Evolutionary conservation across 2,329 filamentous ascomycete genomes (phyloP), one percentile per base, ranked within the genome.

Genomic region (Tolypocladium ophioglossoides): DNA sequence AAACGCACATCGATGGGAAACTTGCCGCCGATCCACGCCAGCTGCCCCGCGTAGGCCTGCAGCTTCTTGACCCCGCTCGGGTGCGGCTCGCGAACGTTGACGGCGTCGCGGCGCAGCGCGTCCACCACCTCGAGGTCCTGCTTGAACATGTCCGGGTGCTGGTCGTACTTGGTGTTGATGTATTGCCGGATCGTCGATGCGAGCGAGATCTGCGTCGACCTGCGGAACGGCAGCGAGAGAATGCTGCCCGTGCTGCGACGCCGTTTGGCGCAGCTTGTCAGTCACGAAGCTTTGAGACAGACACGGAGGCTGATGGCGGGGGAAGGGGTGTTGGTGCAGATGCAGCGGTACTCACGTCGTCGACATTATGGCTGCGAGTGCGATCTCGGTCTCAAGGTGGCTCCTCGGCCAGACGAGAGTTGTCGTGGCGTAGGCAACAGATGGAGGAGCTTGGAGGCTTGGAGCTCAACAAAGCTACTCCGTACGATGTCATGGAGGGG

Each of bases 161-260:
- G 94, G 71, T 97, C 92, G 85, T 97, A 97, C 78, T 97, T 96
- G 70, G 84, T 86, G 57, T 91, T 95, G 66, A 99, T 97, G 75
- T 99, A 97, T 68, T 94, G 86, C 60, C 89, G 90, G 68, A 99
- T 91, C 51, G 91, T 87, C 57, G 83, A 78, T 54, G 89, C 87
- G 57, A 97, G 80, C 56, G 86, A 87, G 41, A 96, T 78, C 55
- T 86, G 79, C 59, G 87, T 84, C 52, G 91, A 92, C 67, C 86
- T 88, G 63, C 92, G 89, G 72, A 97, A 97, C 10, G 92, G 91
- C 58, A 96, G 78, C 67, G 85, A 83, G 54, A 95, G 80, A 59
- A 88, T 83, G 68, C 84, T 86, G 62, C 68, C 69, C 16, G 64
- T 66, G 51, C 65, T 68, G 53, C 18, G 38, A 47, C 27, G 44